Conservation (phyloP, 345 rosid genomes). For the Arabis alpina region DNA sequence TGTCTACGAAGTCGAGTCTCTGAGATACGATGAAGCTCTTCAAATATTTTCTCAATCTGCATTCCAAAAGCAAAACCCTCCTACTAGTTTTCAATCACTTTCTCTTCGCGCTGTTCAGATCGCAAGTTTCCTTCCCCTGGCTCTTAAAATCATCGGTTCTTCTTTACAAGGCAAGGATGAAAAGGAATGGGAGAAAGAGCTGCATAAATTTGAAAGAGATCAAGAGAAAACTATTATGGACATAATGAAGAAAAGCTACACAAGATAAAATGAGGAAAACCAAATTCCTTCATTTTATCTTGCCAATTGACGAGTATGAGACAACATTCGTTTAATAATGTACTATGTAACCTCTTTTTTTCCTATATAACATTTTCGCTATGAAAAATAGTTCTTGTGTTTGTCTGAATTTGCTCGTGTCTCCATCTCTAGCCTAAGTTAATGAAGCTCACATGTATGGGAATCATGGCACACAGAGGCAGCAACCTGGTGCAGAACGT, state of each 20-base stretch:
- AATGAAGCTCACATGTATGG: too few relatives aligned
- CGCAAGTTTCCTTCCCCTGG: background rate
- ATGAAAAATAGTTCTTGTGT: too few relatives aligned
- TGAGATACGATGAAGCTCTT: constrained; percentile 25
- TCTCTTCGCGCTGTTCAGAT: constrained; percentile 20
- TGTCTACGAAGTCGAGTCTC: constrained; percentile 18
- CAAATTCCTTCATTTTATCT: background rate
- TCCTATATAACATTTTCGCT: too few relatives aligned
- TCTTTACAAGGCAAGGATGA: constrained; percentile 11
- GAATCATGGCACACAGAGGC: too few relatives aligned
- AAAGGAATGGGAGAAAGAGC: background rate
- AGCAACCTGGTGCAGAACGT: too few relatives aligned
- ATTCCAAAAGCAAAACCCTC: background rate
- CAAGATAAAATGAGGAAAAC: background rate
- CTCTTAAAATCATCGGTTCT: constrained; percentile 16
- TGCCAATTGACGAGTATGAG: too few relatives aligned
- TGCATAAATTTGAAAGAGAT: constrained; percentile 9
- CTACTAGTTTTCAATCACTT: constrained; percentile 7
- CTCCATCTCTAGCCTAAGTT: too few relatives aligned
- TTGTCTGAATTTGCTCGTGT: too few relatives aligned
- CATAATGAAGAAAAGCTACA: constrained; percentile 1
- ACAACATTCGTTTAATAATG: too few relatives aligned
- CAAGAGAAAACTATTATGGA: constrained; percentile 2
- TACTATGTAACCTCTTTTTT: too few relatives aligned
- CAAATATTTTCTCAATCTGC: constrained; percentile 19